Conservation (phyloP, 2,329 filamentous ascomycete species). For the Daldinia eschscholtzii region DNA sequence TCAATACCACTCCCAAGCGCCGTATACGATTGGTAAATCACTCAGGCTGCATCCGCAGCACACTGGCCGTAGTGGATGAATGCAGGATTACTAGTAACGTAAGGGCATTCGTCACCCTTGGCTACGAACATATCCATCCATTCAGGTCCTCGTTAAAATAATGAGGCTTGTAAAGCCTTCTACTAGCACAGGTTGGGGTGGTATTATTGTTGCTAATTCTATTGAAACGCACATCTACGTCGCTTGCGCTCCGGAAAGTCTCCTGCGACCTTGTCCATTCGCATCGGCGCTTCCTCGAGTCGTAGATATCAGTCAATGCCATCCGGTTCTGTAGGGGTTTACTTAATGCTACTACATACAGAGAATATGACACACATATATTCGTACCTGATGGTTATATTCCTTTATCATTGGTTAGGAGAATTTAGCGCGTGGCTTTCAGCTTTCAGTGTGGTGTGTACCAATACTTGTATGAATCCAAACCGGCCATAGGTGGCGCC, state of each 20-base stretch:
- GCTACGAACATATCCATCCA: conserved; percentile 5
- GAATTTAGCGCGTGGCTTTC: conserved; percentile 14
- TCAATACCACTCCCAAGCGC: conserved; percentile 4
- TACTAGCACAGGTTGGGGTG: conserved; percentile 20
- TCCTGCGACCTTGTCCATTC: conserved; percentile 10
- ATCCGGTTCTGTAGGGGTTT: conserved; percentile 5
- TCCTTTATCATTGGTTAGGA: conserved; percentile 21
- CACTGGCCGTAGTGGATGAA: background rate
- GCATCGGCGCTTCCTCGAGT: conserved; percentile 2
- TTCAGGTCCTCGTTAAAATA: conserved; percentile 4
- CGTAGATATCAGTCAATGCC: background rate
- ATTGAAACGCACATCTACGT: conserved; percentile 16
- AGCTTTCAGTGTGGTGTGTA: conserved; percentile 19
- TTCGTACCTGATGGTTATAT: background rate
- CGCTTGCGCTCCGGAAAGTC: conserved; percentile 3
- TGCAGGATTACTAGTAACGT: background rate
- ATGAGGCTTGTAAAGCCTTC: conserved; percentile 11
- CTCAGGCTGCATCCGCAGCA: conserved; percentile 9
- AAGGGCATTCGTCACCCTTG: conserved; percentile 13
- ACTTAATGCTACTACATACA: conserved; percentile 5
- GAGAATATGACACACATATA: conserved; percentile 5
- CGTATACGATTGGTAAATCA: background rate
- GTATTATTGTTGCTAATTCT: conserved; percentile 31
- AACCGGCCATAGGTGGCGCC: conserved; percentile 23
- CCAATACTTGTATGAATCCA: conserved; percentile 12